These are phyloP conservation scores for Sporobolomyces roseus DNA, from an alignment of 768 basidiomycete genomes.

Conservation along the genomic window DNA sequence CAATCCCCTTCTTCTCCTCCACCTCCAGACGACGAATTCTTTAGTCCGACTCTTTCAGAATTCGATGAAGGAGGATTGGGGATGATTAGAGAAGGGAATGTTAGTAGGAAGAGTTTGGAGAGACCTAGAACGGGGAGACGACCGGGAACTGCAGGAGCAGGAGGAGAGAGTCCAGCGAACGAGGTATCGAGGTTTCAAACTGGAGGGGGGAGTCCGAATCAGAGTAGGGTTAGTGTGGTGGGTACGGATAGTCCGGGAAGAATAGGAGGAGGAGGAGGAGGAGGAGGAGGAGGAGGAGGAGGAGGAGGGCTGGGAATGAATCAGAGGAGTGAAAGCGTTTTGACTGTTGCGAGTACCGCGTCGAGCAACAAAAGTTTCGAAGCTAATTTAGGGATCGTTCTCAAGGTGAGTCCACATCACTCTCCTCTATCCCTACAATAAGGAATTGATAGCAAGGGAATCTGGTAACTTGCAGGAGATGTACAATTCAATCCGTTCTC, in stretches of 20 bases:
- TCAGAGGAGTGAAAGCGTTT: constrained; percentile 20
- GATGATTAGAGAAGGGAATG: no score
- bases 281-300: no score
- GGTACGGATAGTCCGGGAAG: background rate
- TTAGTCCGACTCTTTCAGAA: constrained; percentile 4
- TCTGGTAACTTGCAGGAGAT: constrained; percentile 64
- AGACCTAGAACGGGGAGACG: background rate
- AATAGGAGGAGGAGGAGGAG: background rate
- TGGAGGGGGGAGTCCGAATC: background rate
- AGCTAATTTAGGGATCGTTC: constrained; percentile 72
- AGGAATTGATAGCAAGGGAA: background rate
- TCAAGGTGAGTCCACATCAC: constrained; percentile 60
- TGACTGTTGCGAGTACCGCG: constrained; percentile 8
- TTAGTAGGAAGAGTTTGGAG: constrained; percentile 24
- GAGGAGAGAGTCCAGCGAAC: background rate
- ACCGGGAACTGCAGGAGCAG: background rate
- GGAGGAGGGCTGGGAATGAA: constrained; percentile 55
- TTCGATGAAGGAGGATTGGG: background rate
- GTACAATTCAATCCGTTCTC: constrained; percentile 74
- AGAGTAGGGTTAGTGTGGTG: background rate
- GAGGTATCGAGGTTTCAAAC: constrained; percentile 1
- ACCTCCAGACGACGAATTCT: background rate
- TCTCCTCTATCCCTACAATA: background rate
- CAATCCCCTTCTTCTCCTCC: no score
- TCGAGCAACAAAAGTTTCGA: constrained; percentile 57